Evolutionary conservation across 495 filamentous ascomycete species (phyloP), one percentile per base, ranked within the genome.

Genomic region (Penicillium silybi): DNA sequence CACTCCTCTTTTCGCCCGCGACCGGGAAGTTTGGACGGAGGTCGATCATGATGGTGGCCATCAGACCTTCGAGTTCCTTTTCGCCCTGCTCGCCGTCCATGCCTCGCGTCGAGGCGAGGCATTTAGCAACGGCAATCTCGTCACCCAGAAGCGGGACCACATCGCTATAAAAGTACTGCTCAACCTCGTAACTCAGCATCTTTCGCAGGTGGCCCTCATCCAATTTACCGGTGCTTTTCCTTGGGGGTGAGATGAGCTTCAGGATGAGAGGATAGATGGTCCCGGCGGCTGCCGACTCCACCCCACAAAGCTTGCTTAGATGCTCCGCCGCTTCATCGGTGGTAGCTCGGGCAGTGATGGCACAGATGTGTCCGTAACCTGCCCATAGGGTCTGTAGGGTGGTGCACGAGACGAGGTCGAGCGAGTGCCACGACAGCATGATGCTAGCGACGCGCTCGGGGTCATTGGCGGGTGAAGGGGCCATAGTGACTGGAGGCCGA

Each of bases 141-240:
- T 63, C 60, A 4, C 53, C 62, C 8, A 73, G 42, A 1, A 44
- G 27, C n/a, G 70, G 68, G 1, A 66, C 68, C 0, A 71, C 51
- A 8, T 67, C 46, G 15, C 17, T 60, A 35, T 73, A 73, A 32
- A 73, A 73, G 10, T 48, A 53, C 46, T 67, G 64, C 53, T 73
- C 70, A 0, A 73, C 65, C 23, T 71, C 65, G 22, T 73, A 73
- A 42, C 68, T 71, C 10, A 70, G 46, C 57, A 73, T 69, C 34
- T 73, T 73, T 1, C 70, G 64, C 19, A 73, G 34, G 11, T 73
- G 70, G 40, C 70, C 70, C 41, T 73, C 70, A 23, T 73, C 66
- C 8, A 47, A 39, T n/a, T 44, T 26, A 35, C 39, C 17, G 13
- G 18, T 23, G 41, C 48, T 51, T 35, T 48, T 56, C 10, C 29